Conservation (phyloP, 306 rosid species). For the Abrus pulchellus region DNA sequence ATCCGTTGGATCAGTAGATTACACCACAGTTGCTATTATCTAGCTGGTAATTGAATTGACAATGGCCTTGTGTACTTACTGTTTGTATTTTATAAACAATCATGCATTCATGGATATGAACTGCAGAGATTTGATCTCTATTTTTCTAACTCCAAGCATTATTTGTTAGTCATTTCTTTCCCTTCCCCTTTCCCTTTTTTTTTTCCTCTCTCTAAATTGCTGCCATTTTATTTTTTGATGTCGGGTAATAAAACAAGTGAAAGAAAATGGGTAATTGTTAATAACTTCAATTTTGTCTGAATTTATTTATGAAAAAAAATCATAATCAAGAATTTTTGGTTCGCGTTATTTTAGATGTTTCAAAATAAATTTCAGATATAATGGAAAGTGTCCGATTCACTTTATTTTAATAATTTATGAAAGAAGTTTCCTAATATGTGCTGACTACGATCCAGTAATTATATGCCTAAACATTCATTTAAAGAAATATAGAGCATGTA, state of each 20-base stretch:
- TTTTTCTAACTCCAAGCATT: background rate
- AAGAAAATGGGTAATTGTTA: background rate
- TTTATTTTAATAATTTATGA: too few species aligned
- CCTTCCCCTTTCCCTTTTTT: background rate
- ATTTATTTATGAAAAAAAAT: too few species aligned
- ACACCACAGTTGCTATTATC: background rate
- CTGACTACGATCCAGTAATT: too few species aligned
- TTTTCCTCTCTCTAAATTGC: background rate
- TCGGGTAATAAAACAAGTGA: background rate
- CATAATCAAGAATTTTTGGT: too few species aligned
- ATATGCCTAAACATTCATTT: too few species aligned
- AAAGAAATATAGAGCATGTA: too few species aligned
- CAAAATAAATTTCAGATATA: too few species aligned
- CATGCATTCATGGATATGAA: background rate
- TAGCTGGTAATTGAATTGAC: background rate
- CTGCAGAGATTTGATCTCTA: background rate
- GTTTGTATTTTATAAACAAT: background rate
- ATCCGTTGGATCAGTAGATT: conserved; percentile 5
- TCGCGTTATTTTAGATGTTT: too few species aligned
- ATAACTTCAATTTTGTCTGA: background rate
- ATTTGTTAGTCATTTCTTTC: background rate
- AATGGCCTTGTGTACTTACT: background rate
- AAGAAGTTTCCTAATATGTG: too few species aligned
- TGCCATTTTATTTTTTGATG: background rate
- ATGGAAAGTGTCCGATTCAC: too few species aligned